These are phyloP conservation scores for Cardamine occulta DNA, from an alignment of 345 rosid species.

Conservation along the genomic window DNA sequence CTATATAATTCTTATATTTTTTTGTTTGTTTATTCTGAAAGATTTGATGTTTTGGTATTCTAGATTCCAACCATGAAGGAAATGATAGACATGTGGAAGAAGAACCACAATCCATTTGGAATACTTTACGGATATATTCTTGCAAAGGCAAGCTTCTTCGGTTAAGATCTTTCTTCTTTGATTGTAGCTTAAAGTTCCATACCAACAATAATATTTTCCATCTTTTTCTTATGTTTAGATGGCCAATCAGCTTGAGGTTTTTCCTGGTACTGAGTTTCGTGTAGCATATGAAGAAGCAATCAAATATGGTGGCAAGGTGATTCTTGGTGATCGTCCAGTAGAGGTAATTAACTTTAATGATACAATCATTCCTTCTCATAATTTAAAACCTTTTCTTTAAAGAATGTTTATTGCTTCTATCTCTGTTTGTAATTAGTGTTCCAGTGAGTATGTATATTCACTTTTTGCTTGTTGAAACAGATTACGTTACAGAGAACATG, in stretches of 20 bases:
- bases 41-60: conserved; percentile 1
- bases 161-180: conserved; percentile 22
- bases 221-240: conserved; percentile 51
- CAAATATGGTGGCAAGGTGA: conserved; percentile 75
- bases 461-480: conserved; percentile 47
- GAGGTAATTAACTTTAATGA: conserved; percentile 55
- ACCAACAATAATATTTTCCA: background rate
- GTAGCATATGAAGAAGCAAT: conserved; percentile 91
- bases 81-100: conserved; percentile 91
- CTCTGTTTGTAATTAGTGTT: background rate
- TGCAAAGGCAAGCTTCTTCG: conserved; percentile 61
- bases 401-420: background rate
- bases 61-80: conserved; percentile 80
- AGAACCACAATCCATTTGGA: conserved; percentile 75
- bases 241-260: conserved; percentile 77
- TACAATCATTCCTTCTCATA: conserved; percentile 8
- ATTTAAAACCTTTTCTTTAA: background rate
- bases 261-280: conserved; percentile 94
- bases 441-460: conserved; percentile 7
- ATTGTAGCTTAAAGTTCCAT: background rate
- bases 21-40: background rate
- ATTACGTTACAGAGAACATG: conserved; percentile 78
- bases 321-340: conserved; percentile 97
- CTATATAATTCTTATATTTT: background rate
- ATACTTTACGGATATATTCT: conserved; percentile 87